Evolutionary conservation across 208 protist genomes (phyloP).

Genomic region (Trypanosoma boissoni): DNA sequence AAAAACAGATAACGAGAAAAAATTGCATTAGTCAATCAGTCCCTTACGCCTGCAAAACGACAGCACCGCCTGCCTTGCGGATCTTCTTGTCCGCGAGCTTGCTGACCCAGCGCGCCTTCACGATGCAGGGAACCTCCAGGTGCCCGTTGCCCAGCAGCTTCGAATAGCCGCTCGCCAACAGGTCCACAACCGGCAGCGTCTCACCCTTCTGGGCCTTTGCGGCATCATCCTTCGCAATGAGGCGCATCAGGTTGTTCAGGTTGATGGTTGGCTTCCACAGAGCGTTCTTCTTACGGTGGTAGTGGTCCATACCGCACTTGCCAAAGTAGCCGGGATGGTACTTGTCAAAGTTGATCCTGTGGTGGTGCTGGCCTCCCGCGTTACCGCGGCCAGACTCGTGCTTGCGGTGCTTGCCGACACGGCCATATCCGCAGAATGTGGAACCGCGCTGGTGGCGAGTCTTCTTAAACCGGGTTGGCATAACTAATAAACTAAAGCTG

Average conservation of each 20-base stretch:
- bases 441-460: slow-evolving; percentile 91
- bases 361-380: slow-evolving; percentile 99
- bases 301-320: slow-evolving; percentile 99
- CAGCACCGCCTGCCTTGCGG: slow-evolving; percentile 98
- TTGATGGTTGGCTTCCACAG: slow-evolving; percentile 98
- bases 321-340: slow-evolving; percentile 99
- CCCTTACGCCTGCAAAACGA: slow-evolving; percentile 95
- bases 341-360: slow-evolving; percentile 99
- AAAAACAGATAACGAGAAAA: slow-evolving; percentile 8
- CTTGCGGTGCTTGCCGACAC: slow-evolving; percentile 99
- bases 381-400: slow-evolving; percentile 99
- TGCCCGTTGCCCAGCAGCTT: slow-evolving; percentile 99
- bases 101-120: slow-evolving; percentile 99
- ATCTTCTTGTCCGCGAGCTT: slow-evolving; percentile 99
- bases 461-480: slow-evolving; percentile 93
- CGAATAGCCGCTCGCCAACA: slow-evolving; percentile 95
- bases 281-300: slow-evolving; percentile 93
- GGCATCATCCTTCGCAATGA: slow-evolving; percentile 94
- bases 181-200: slow-evolving; percentile 98
- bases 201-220: slow-evolving; percentile 72
- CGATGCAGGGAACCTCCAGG: slow-evolving; percentile 98
- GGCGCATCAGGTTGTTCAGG: slow-evolving; percentile 98
- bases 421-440: slow-evolving; percentile 91
- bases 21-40: not conserved
- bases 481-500: slow-evolving; percentile 21